A percentile compares a stretch with the other conserved stretches of the same genome.
Evolutionary conservation across 2,329 filamentous ascomycete genomes (phyloP).

Genomic region (Tolypocladium album): DNA sequence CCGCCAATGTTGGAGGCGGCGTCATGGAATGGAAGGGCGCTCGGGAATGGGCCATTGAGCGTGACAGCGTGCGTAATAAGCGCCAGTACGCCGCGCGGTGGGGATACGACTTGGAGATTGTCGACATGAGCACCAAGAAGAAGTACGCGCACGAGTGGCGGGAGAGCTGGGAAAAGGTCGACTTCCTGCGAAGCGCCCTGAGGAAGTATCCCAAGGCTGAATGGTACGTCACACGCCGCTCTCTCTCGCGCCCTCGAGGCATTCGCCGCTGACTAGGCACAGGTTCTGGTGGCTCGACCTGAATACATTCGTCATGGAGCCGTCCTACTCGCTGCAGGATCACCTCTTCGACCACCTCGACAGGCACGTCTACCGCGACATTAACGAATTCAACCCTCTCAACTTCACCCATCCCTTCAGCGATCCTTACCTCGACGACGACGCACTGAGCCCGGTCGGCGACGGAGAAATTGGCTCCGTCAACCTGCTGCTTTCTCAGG

Average conservation of each 20-base stretch:
- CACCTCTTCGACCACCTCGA: slow-evolving; percentile 80
- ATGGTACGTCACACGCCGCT: slow-evolving; percentile 57
- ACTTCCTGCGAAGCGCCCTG: slow-evolving; percentile 80
- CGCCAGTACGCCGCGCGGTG: slow-evolving; percentile 74
- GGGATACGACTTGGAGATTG: slow-evolving; percentile 93
- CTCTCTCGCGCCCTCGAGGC: neutral
- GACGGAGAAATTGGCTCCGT: slow-evolving; percentile 71
- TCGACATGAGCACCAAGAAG: slow-evolving; percentile 98
- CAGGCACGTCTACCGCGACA: slow-evolving; percentile 77
- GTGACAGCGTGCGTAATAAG: slow-evolving; percentile 94
- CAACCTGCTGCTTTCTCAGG: slow-evolving; percentile 81
- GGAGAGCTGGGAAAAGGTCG: slow-evolving; percentile 98
- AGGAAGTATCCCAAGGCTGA: slow-evolving; percentile 91
- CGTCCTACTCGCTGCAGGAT: slow-evolving; percentile 74
- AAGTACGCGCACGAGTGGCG: slow-evolving; percentile 98
- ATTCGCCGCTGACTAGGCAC: neutral
- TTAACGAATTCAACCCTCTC: slow-evolving; percentile 90
- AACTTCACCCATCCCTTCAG: slow-evolving; percentile 81
- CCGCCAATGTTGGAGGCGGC: slow-evolving; percentile 87
- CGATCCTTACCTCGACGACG: slow-evolving; percentile 63
- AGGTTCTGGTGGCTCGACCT: slow-evolving; percentile 99
- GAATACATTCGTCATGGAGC: slow-evolving; percentile 97
- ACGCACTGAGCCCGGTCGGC: slow-evolving; percentile 60
- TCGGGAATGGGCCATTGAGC: slow-evolving; percentile 94
- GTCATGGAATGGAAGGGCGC: slow-evolving; percentile 99